A percentile compares a stretch with the other conserved stretches of the same genome.
Evolutionary conservation across 371 early-diverging fungal genomes (phyloP).

Genomic region (Mortierella sp.): DNA sequence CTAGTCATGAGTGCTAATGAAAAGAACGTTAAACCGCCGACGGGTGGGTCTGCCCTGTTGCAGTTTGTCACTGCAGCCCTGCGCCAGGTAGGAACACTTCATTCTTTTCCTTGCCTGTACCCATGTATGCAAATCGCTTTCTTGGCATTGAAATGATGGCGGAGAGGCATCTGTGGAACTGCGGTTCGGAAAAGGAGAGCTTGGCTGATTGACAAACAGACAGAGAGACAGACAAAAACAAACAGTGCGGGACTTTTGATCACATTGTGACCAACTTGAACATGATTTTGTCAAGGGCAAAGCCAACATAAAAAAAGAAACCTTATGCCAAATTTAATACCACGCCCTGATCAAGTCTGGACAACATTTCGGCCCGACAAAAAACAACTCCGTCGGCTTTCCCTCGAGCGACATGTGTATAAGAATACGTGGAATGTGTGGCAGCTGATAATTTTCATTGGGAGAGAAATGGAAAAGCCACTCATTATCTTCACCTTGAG

Average conservation of each 20-base stretch:
- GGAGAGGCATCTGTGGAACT: not conserved
- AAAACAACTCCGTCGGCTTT: not conserved
- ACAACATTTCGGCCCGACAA: not conserved
- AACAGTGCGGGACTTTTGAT: not conserved
- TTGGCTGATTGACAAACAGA: not conserved
- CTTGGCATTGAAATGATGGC: not conserved
- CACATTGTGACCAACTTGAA: constrained; percentile 1
- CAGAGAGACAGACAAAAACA: not conserved
- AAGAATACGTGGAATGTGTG: not conserved
- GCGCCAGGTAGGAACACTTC: constrained; percentile 37
- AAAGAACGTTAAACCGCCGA: constrained; percentile 34
- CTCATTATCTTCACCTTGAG: not conserved
- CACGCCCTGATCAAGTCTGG: not conserved
- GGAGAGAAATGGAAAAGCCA: not conserved
- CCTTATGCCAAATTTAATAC: not conserved
- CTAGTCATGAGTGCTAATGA: constrained; percentile 26
- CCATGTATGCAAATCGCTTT: not conserved
- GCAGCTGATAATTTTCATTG: not conserved
- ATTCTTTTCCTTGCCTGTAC: not conserved
- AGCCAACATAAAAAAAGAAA: constrained; percentile 2
- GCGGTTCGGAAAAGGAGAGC: not conserved
- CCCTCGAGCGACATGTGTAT: not conserved
- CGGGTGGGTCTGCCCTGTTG: constrained; percentile 50
- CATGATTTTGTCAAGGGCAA: not conserved
- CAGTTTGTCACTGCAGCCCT: constrained; percentile 52